These are phyloP conservation scores for Sugiyamaella smithiae DNA, from an alignment of 805 yeast genomes.

Conservation along the genomic window DNA sequence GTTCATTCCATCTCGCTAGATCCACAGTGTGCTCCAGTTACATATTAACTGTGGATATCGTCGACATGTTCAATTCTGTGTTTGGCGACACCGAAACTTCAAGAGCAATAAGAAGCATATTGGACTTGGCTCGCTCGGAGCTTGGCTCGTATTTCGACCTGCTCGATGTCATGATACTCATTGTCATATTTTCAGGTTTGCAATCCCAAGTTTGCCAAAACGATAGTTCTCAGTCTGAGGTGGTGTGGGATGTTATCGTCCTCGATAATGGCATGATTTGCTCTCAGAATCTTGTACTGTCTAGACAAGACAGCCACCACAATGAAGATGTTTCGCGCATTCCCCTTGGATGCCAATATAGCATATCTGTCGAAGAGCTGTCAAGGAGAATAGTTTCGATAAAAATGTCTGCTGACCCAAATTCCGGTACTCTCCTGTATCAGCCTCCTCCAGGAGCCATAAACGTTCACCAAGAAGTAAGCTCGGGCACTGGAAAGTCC, in stretches of 20 bases:
- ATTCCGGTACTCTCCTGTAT: neutral
- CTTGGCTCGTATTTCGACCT: conserved; percentile 32
- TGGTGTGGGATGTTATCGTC: conserved; percentile 35
- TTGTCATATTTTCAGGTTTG: conserved; percentile 31
- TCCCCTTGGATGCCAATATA: conserved; percentile 21
- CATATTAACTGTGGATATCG: conserved; percentile 30
- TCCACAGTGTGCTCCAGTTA: conserved; percentile 26
- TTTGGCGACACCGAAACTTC: conserved; percentile 36
- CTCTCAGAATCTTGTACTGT: conserved; percentile 14
- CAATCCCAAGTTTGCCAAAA: conserved; percentile 30
- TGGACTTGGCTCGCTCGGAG: conserved; percentile 29
- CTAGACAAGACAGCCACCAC: conserved; percentile 12
- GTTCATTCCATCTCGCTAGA: conserved; percentile 29
- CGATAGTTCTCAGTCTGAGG: conserved; percentile 23
- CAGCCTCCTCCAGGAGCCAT: conserved; percentile 19
- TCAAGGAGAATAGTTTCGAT: conserved; percentile 16
- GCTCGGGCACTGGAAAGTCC: conserved; percentile 11
- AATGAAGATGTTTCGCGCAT: conserved; percentile 21
- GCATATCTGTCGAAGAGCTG: conserved; percentile 20
- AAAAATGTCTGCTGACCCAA: neutral
- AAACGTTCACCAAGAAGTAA: conserved; percentile 15
- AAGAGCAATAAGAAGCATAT: conserved; percentile 30
- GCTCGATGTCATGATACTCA: conserved; percentile 29
- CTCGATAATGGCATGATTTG: conserved; percentile 32
- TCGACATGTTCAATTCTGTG: conserved; percentile 31